Evolutionary conservation across 208 protist species (phyloP), one percentile per base, ranked within the genome.

Genomic region (Blechomonas ayalai): DNA sequence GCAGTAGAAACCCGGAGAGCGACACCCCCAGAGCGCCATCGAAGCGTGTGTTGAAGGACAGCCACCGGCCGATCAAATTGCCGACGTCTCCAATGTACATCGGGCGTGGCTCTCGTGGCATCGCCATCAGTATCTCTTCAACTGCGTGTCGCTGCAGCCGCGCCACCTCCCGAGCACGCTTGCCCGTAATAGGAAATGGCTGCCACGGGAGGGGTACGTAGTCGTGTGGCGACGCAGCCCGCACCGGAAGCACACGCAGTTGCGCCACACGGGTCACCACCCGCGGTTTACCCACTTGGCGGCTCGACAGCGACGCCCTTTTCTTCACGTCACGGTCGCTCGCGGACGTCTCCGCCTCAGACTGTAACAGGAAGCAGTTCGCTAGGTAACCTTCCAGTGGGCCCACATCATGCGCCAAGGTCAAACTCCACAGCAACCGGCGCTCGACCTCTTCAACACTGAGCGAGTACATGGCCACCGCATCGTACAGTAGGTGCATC

Each of bases 71-170:
- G 36, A 93, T 81, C 13, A 90, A 52, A 49, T 89, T 90, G 44
- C 85, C 85, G 3, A 93, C 71, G 29, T 90, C 81, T 27, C 85
- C 78, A 16, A 93, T 48, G 55, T 90, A 88, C 81, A 93, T 86
- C 16, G 85, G 85, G 1, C 52, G 50, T 9, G 71, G 77, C 22
- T 64, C 56, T 7, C 64, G 64, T 15, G 85, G 85, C 77, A 93
- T 90, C 19, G 82, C 81, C 77, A 88, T 88, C 8, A 93, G 68
- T 34, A 90, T 68, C 45, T 90, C 81, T 42, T 89, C 78, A 37
- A 88, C 52, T 3, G 85, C 85, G 20, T 69, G 38, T 13, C 43
- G 8, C 18, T 73, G 60, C 42, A 90, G 51, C 25, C 52, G 62
- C 9, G 57, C 52, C 9, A 80, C 43, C 46, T 67, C 49, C 3